Evolutionary conservation across 371 early-diverging fungal species (phyloP).

Genomic region (Gilbertella persicaria): DNA sequence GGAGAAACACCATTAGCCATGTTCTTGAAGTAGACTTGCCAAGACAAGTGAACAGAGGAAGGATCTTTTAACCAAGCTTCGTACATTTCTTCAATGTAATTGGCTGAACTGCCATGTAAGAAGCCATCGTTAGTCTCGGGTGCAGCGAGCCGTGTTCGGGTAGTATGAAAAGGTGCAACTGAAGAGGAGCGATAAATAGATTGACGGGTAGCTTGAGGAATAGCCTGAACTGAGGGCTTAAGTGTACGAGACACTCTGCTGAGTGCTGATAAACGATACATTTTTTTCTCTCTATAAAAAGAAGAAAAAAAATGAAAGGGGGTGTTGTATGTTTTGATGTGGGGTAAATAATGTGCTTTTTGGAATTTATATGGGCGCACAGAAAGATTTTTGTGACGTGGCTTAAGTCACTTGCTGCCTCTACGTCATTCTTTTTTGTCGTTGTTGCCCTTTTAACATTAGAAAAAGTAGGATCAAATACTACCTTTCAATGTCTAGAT

Average conservation of each 20-base stretch:
- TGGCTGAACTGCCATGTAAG: constrained; percentile 75
- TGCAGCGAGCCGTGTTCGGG: constrained; percentile 27
- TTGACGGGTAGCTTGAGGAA: constrained; percentile 16
- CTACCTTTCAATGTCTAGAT: too few relatives aligned
- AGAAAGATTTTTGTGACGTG: constrained; percentile 18
- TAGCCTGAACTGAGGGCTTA: constrained; percentile 10
- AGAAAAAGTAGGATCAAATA: too few relatives aligned
- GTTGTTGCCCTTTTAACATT: too few relatives aligned
- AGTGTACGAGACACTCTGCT: constrained; percentile 22
- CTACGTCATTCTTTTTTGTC: too few relatives aligned
- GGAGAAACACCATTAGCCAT: constrained; percentile 73
- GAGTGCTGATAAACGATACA: constrained; percentile 37
- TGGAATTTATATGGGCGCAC: neutral
- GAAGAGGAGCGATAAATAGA: constrained; percentile 17
- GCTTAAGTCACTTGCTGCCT: too few relatives aligned
- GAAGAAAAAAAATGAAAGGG: constrained; percentile 2
- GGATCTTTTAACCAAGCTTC: constrained; percentile 92
- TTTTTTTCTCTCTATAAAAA: constrained; percentile 14
- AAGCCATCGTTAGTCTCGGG: constrained; percentile 33
- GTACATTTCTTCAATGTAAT: constrained; percentile 97
- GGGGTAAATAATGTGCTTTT: constrained; percentile 6
- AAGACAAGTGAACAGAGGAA: constrained; percentile 90
- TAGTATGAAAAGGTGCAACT: constrained; percentile 33
- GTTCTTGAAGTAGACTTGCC: constrained; percentile 96
- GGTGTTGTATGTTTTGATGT: constrained; percentile 6